Evolutionary conservation across 2,329 filamentous ascomycete genomes (phyloP), one percentile per base, ranked within the genome.

Genomic region (Diaporthe sp.): DNA sequence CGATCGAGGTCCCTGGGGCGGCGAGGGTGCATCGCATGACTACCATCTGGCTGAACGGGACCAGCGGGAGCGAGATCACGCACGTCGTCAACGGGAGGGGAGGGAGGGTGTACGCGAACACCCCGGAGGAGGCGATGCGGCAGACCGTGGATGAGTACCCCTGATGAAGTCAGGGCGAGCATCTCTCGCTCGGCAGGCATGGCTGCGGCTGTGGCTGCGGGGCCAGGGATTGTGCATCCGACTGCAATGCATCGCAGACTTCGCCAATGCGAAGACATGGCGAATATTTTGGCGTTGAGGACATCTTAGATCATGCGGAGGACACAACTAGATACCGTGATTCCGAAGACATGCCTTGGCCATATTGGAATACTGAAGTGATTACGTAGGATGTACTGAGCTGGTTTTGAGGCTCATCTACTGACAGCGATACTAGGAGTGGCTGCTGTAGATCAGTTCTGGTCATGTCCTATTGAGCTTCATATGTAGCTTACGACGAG

Each of bases 11-110:
- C 3, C 82, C 82, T 34, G 77, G 78, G 20, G 80, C 79, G 20
- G 80, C 82, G 20, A 81, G 78, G 58, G 39, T 83, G 57, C 81
- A 82, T 49, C 81, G 82, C 49, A 68, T 83, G 74, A 83, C 82
- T 2, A 83, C 79, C 2, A 78, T 83, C 6, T 83, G 81, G 81
- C 76, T 83, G 25, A 82, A 78, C 2, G 82, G 82, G 8, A 76
- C 73, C 34, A 61, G 78, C 2, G 82, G 82, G 10, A 82, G 81
- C 65, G 81, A 83, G 75, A 82, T 83, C 53, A 80, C 75, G 28
- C 81, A 83, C 60, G 78, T 83, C 13, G 78, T 82, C 12, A 83
- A 83, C 60, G 81, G 81, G 4, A 44, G 37, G 34, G 82, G 82
- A 47, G 79, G 63, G 2, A 77, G 80, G 13, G 82, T 83, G 10